phyloP scores from a whole-genome alignment of 129 eudicot species.

The Glebionis coronaria region DNA sequence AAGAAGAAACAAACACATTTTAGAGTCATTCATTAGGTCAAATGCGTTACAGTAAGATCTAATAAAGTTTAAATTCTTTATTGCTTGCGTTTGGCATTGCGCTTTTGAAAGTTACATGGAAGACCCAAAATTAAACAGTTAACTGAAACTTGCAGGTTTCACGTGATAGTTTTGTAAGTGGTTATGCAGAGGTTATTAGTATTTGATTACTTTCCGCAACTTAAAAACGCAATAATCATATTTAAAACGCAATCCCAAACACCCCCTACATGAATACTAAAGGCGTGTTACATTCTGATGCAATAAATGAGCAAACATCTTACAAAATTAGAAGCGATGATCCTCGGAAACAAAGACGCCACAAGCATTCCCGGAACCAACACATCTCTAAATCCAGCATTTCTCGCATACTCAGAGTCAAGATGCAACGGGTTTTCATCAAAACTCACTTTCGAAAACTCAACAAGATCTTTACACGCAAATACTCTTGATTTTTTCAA shows the following conservation, averaged over 20 bases:
- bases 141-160: too few species aligned
- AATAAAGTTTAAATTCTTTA: neutral
- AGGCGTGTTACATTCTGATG: neutral
- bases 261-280: neutral
- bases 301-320: constrained; percentile 18
- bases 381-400: constrained; percentile 57
- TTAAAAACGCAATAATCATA: neutral
- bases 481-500: constrained; percentile 55
- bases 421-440: constrained; percentile 84
- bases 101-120: neutral
- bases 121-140: neutral
- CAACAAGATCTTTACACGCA: constrained; percentile 44
- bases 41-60: neutral
- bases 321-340: constrained; percentile 86
- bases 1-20: constrained; percentile 4
- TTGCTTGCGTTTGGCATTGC: neutral
- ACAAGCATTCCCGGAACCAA: constrained; percentile 91
- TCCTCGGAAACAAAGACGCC: constrained; percentile 72
- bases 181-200: too few species aligned
- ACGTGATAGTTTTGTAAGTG: too few species aligned
- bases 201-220: neutral
- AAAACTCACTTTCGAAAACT: constrained; percentile 63
- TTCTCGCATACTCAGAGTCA: constrained; percentile 53
- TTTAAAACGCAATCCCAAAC: too few species aligned
- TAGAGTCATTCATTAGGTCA: neutral